Evolutionary conservation across 768 basidiomycete genomes (phyloP), one percentile per base, ranked within the genome.

Genomic region (Fibroporia radiculosa): DNA sequence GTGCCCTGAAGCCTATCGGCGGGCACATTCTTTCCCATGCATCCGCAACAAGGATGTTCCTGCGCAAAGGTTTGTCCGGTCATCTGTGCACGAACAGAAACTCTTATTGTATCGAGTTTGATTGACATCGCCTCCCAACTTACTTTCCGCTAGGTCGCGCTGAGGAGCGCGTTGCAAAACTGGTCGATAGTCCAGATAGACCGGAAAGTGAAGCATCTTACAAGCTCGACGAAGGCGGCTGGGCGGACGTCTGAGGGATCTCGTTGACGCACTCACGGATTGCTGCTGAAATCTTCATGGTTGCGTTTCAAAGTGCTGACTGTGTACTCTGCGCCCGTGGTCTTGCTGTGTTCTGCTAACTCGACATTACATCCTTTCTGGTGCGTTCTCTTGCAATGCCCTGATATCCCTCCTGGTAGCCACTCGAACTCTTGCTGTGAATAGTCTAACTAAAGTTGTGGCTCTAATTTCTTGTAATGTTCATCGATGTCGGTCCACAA

Each of bases 121-220:
- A n/a, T 8, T 10, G 8, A 31, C 29, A 10, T 10, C 8, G n/a
- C 29, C 10, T 31, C 8, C 19, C 24, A n/a, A n/a, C 28, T 1
- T 11, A 35, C 25, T n/a, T 7, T 22, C 23, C 33, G n/a, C n/a
- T 50, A 89, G 89, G 89, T 49, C 84, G 90, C 20, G 89, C 86
- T 2, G 89, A 92, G 62, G 89, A 92, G 65, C 84, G 89, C 50
- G 88, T 92, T 23, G 89, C 89, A 6, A 92, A 92, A 58, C 70
- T 92, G 3, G 90, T 92, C 22, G 89, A 92, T 60, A 90, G 87
- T 55, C 89, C 89, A 4, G 89, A 92, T 56, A 75, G 82, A 37
- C 89, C 89, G 14, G 89, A 92, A 65, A 89, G 86, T 59, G 89
- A 92, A 63, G 89, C 90, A 6, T 87, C 89, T 3, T 92, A 92